A percentile compares a stretch with the other conserved stretches of the same genome.
Evolutionary conservation across 441 rosid species (phyloP).

Genomic region (Pelargonium myrrhifolium): DNA sequence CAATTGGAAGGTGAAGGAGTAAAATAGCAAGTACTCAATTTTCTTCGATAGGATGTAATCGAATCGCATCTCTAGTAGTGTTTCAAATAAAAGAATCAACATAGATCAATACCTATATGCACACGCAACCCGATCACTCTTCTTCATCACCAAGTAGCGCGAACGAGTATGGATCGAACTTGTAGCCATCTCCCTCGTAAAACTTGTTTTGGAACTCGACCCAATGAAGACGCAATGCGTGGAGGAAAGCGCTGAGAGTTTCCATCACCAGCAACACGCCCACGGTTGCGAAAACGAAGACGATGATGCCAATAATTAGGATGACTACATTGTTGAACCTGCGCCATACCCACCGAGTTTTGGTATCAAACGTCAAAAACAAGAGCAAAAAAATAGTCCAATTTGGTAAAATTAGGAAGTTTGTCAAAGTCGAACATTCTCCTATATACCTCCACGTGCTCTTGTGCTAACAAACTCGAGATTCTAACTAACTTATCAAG

Average conservation of each 20-base stretch:
- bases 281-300: constrained; percentile 72
- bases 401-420: no score
- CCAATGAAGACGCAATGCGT: constrained; percentile 94
- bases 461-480: no score
- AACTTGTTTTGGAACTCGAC: constrained; percentile 93
- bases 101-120: constrained; percentile 6
- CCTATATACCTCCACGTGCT: no score
- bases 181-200: constrained; percentile 91
- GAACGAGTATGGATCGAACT: constrained; percentile 73
- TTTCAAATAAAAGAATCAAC: constrained; percentile 8
- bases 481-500: no score
- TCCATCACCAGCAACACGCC: constrained; percentile 92
- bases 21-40: neutral
- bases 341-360: constrained; percentile 6
- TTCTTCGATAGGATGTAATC: neutral
- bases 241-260: constrained; percentile 88
- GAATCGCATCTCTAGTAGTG: neutral
- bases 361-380: no score
- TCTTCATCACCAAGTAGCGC: constrained; percentile 40
- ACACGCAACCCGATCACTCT: constrained; percentile 30
- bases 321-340: constrained; percentile 71
- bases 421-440: no score
- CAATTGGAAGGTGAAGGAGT: neutral
- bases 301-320: constrained; percentile 48
- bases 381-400: no score